Percentiles rank a stretch among this genome's conserved stretches.
Evolutionary conservation across 345 rosid genomes (phyloP).

Genomic region (Psidium guajava): DNA sequence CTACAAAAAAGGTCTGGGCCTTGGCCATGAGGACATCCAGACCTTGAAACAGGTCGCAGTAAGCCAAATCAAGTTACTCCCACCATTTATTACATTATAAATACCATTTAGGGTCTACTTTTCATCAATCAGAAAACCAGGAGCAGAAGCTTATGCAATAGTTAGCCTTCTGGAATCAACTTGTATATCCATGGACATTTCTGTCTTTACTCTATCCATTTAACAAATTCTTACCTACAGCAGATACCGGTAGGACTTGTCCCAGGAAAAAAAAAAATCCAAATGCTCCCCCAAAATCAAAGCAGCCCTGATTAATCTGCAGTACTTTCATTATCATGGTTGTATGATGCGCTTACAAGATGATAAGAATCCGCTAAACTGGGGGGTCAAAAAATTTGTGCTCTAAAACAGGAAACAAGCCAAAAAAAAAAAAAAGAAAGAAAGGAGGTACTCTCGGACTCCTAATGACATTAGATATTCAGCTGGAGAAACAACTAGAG

Average conservation of each 20-base stretch:
- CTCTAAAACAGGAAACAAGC: neutral
- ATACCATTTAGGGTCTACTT: neutral
- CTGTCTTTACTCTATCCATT: neutral
- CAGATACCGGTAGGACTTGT: neutral
- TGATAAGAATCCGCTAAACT: neutral
- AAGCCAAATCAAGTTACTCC: neutral
- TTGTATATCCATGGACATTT: neutral
- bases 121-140: neutral
- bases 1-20: neutral
- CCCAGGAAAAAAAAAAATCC: neutral
- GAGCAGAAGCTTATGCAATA: neutral
- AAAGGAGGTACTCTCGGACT: neutral
- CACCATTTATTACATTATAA: neutral
- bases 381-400: neutral
- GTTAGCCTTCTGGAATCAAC: neutral
- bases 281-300: neutral
- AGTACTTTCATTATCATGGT: neutral
- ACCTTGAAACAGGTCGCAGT: neutral
- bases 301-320: neutral
- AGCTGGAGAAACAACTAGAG: neutral
- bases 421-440: neutral
- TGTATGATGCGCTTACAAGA: neutral
- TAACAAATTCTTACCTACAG: neutral
- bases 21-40: neutral
- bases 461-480: neutral